These are phyloP conservation scores for Triticum monococcum DNA, from an alignment of 176 grass and related monocot genomes.

Conservation along the genomic window DNA sequence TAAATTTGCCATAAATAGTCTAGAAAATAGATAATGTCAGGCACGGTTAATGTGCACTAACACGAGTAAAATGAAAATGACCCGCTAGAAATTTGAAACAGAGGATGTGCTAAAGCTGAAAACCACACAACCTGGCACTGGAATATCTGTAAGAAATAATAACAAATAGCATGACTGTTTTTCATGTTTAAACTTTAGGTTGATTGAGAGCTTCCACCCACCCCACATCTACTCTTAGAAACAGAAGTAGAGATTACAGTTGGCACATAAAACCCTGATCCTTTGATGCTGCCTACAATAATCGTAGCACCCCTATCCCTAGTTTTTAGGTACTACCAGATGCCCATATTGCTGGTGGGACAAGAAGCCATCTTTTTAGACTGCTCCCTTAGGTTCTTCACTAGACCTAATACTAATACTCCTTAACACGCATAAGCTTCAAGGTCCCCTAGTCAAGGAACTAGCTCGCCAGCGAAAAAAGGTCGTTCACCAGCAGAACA, in stretches of 20 bases:
- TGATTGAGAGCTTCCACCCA: neutral
- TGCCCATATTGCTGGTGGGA: neutral
- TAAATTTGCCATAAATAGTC: neutral
- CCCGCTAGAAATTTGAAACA: neutral
- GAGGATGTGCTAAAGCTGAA: neutral
- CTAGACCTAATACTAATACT: too few species aligned
- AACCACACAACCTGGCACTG: neutral
- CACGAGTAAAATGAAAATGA: constrained; percentile 8
- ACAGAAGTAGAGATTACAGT: neutral
- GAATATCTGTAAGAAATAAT: neutral
- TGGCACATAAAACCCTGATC: neutral
- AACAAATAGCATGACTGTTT: neutral
- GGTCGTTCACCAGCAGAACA: constrained; percentile 13
- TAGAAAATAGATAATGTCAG: neutral
- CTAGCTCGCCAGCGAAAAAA: neutral
- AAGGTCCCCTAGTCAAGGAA: neutral
- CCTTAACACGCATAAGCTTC: neutral
- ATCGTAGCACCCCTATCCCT: neutral
- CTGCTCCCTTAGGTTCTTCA: neutral
- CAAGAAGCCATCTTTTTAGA: neutral
- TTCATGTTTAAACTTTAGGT: neutral
- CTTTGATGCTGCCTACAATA: neutral
- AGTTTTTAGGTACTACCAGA: neutral
- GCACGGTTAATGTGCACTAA: neutral
- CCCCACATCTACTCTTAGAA: neutral